Percentiles rank a stretch among this genome's conserved stretches.
Evolutionary conservation across 2,329 filamentous ascomycete genomes (phyloP).

Genomic region (Phaeophleospora eucalypticola): DNA sequence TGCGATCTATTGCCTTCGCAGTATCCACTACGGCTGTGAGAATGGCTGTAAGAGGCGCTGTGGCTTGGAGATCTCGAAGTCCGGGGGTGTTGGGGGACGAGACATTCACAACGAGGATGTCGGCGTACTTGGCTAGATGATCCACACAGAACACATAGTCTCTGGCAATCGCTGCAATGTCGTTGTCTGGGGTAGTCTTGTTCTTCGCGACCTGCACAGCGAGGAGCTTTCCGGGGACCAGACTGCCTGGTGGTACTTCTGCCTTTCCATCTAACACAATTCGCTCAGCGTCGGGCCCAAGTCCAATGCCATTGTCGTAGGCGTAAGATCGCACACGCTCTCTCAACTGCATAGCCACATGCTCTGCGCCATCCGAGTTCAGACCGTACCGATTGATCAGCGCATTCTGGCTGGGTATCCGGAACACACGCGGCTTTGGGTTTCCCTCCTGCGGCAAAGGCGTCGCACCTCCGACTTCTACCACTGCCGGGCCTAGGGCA

Average conservation of each 20-base stretch:
- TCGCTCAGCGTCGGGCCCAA: constrained; percentile 60
- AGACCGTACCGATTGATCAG: constrained; percentile 95
- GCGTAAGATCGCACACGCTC: constrained; percentile 76
- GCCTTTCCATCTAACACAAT: constrained; percentile 73
- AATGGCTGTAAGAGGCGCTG: constrained; percentile 75
- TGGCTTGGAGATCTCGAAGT: constrained; percentile 78
- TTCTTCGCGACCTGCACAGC: constrained; percentile 97
- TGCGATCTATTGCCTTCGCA: constrained; percentile 64
- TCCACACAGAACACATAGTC: constrained; percentile 88
- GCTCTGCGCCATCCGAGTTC: constrained; percentile 85
- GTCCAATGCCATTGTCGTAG: constrained; percentile 61
- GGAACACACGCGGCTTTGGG: constrained; percentile 80
- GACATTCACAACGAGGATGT: constrained; percentile 96
- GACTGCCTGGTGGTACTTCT: constrained; percentile 74
- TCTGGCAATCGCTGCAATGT: constrained; percentile 73
- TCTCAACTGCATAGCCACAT: constrained; percentile 73
- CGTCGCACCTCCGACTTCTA: constrained; percentile 90
- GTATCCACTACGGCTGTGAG: constrained; percentile 78
- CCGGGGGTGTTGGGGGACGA: constrained; percentile 95
- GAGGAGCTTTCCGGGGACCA: constrained; percentile 70
- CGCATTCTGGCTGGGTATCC: constrained; percentile 75
- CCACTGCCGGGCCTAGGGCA: constrained; percentile 75
- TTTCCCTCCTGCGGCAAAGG: constrained; percentile 86
- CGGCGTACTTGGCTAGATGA: constrained; percentile 78
- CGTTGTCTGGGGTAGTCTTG: constrained; percentile 79